These are phyloP conservation scores for Pharus latifolius DNA, from an alignment of 176 grass and related monocot species.

Conservation along the genomic window DNA sequence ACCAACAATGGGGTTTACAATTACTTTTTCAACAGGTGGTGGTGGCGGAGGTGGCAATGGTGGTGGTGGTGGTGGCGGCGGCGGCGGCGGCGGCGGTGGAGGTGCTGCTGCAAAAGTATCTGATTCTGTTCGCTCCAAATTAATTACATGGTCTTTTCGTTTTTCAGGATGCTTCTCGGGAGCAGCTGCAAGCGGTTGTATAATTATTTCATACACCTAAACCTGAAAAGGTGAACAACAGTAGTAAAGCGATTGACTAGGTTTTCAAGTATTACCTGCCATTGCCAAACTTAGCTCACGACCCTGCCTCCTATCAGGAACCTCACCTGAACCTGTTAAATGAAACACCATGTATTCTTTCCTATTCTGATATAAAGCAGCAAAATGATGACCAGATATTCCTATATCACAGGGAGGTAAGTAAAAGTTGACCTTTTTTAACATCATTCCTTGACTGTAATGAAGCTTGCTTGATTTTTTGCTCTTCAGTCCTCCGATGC, in stretches of 20 bases:
- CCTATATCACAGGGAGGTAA: neutral
- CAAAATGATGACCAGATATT: neutral
- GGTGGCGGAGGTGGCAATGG: neutral
- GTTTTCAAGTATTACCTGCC: slow-evolving; percentile 43
- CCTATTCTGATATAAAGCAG: slow-evolving; percentile 11
- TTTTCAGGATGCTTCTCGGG: slow-evolving; percentile 46
- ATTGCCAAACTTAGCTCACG: slow-evolving; percentile 41
- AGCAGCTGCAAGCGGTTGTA: slow-evolving; percentile 34
- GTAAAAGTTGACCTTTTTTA: slow-evolving; percentile 40
- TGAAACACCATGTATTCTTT: slow-evolving; percentile 26
- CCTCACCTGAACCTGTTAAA: slow-evolving; percentile 38
- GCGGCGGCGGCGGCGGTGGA: neutral
- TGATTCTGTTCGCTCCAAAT: slow-evolving; percentile 60
- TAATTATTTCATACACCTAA: slow-evolving; percentile 5
- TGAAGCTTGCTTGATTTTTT: slow-evolving; percentile 46
- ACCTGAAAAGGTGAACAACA: neutral
- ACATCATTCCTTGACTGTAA: slow-evolving; percentile 32
- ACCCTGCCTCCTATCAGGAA: slow-evolving; percentile 27
- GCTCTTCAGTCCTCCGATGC: slow-evolving; percentile 33
- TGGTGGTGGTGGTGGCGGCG: neutral
- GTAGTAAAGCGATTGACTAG: slow-evolving; percentile 5
- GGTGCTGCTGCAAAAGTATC: slow-evolving; percentile 37
- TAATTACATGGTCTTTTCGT: slow-evolving; percentile 54
- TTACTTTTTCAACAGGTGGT: slow-evolving; percentile 31
- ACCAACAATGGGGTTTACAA: slow-evolving; percentile 26